phyloP scores from a whole-genome alignment of 1,139 yeast genomes.

The Sugiyamaella paludigena region DNA sequence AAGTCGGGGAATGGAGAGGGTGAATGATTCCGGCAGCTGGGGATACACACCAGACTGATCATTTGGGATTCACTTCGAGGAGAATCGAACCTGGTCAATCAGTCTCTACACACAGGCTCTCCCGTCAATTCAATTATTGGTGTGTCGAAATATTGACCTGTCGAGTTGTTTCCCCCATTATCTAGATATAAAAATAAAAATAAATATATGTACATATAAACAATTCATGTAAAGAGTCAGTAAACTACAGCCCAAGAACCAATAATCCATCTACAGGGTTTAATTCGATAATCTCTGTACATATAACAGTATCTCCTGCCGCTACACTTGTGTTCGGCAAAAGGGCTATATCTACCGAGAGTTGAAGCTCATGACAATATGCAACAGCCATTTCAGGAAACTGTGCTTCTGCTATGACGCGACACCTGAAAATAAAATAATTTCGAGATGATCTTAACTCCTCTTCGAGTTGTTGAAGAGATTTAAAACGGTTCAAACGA shows the following conservation, averaged over 20 bases:
- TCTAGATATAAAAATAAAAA: neutral
- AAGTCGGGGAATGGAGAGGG: too few relatives aligned
- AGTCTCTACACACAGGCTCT: too few relatives aligned
- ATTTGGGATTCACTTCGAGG: too few relatives aligned
- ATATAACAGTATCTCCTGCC: constrained; percentile 36
- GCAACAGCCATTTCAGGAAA: constrained; percentile 30
- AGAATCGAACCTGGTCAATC: too few relatives aligned
- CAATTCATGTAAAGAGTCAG: too few relatives aligned
- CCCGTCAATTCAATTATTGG: too few relatives aligned
- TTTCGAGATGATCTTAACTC: constrained; percentile 22
- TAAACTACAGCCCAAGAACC: constrained; percentile 28
- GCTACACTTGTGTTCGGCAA: constrained; percentile 26
- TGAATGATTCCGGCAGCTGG: too few relatives aligned
- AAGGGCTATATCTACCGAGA: constrained; percentile 28
- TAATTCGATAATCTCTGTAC: constrained; percentile 35
- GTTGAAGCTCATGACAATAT: constrained; percentile 31
- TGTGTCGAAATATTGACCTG: too few relatives aligned
- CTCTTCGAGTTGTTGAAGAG: constrained; percentile 23
- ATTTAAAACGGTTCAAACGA: constrained; percentile 21
- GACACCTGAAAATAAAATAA: constrained; percentile 30
- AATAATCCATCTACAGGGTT: constrained; percentile 34
- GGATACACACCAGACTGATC: too few relatives aligned
- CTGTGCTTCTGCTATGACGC: constrained; percentile 23
- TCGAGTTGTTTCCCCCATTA: too few relatives aligned
- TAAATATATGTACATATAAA: neutral